phyloP scores from a whole-genome alignment of 768 basidiomycete genomes.

The Boletus rubescentipes region DNA sequence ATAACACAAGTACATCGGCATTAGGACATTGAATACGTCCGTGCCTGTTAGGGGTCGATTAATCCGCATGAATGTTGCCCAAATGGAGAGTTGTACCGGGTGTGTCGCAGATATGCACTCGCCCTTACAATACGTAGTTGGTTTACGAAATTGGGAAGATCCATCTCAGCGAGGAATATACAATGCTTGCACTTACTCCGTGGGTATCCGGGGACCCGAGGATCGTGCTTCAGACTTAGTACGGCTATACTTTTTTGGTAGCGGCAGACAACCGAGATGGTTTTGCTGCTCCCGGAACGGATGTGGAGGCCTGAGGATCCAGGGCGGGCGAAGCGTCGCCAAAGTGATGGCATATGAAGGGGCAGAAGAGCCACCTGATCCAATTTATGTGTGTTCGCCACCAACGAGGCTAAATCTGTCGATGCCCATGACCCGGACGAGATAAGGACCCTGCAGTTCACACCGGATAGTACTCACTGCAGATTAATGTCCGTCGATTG shows the following conservation, averaged over 20 bases:
- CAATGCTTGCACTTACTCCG: too few relatives aligned
- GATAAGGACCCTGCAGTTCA: neutral
- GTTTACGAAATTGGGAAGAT: too few relatives aligned
- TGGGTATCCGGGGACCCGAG: too few relatives aligned
- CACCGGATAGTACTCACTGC: neutral
- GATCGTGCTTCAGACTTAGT: too few relatives aligned
- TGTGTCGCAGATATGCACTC: too few relatives aligned
- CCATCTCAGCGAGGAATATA: too few relatives aligned
- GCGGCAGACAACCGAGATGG: neutral
- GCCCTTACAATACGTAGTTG: too few relatives aligned
- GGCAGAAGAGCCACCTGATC: neutral
- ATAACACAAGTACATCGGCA: too few relatives aligned
- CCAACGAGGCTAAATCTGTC: neutral
- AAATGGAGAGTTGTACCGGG: too few relatives aligned
- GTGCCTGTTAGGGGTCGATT: too few relatives aligned
- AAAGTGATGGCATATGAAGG: neutral
- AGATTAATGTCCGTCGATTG: slow-evolving; percentile 12
- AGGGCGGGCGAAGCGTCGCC: neutral
- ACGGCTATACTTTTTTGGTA: neutral
- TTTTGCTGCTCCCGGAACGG: neutral
- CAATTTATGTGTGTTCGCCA: neutral
- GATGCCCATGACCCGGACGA: neutral
- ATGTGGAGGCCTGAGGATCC: neutral
- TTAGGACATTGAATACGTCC: too few relatives aligned
- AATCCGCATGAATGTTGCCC: too few relatives aligned